phyloP scores from a whole-genome alignment of 495 filamentous ascomycete genomes.

The Penicillium desertorum region DNA sequence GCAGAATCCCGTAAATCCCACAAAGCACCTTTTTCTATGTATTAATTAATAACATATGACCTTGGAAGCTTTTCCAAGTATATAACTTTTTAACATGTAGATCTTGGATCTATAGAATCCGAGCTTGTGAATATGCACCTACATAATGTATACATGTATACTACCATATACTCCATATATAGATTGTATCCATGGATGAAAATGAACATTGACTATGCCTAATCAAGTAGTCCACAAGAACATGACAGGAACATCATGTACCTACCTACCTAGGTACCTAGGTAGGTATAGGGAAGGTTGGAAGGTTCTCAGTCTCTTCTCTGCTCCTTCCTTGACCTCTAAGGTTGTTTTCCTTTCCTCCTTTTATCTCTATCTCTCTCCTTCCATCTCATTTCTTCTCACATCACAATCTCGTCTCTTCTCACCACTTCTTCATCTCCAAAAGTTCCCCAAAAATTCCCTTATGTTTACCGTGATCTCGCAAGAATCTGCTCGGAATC shows the following conservation, averaged over 20 bases:
- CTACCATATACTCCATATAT: too few relatives aligned
- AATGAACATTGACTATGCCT: neutral
- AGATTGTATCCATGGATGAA: neutral
- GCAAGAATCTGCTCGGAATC: conserved; percentile 12
- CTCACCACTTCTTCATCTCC: conserved; percentile 24
- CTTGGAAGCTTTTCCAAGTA: too few relatives aligned
- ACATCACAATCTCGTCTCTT: conserved; percentile 13
- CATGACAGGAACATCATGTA: too few relatives aligned
- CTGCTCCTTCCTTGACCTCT: conserved; percentile 1
- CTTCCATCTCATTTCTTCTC: conserved; percentile 9
- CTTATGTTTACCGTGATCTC: conserved; percentile 12
- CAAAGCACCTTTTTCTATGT: too few relatives aligned
- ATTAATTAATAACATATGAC: too few relatives aligned
- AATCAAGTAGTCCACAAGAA: neutral
- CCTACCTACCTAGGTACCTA: too few relatives aligned
- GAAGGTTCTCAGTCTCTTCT: neutral
- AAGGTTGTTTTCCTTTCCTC: neutral
- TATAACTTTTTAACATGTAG: too few relatives aligned
- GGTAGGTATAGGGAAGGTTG: conserved; percentile 1
- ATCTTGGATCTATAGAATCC: neutral
- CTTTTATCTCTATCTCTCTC: neutral
- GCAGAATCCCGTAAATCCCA: too few relatives aligned
- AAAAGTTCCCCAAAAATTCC: conserved; percentile 16
- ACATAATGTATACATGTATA: too few relatives aligned
- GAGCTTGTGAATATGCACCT: too few relatives aligned